These are phyloP conservation scores for Penicillium chermesinum DNA, from an alignment of 495 filamentous ascomycete genomes.

Conservation along the genomic window DNA sequence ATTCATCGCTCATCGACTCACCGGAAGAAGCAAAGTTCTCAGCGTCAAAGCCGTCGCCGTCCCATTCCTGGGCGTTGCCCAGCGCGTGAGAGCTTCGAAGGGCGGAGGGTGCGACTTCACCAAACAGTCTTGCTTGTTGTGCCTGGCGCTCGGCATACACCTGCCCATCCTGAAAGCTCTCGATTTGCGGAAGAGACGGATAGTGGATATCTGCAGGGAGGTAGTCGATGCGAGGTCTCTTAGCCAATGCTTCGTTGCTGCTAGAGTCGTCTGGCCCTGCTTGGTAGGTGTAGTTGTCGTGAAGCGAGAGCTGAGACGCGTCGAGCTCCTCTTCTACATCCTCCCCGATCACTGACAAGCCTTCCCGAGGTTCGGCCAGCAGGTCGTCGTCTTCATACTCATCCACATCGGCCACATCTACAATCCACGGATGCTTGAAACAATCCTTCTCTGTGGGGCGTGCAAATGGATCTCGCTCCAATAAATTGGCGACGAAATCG, in stretches of 20 bases:
- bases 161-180: conserved; percentile 34
- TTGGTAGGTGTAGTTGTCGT: conserved; percentile 29
- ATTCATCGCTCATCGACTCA: conserved; percentile 42
- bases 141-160: conserved; percentile 24
- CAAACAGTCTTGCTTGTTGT: conserved; percentile 57
- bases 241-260: conserved; percentile 35
- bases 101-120: conserved; percentile 69
- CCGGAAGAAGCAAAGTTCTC: conserved; percentile 38
- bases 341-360: conserved; percentile 41
- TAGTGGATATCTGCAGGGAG: conserved; percentile 33
- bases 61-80: conserved; percentile 26
- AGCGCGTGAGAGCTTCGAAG: conserved; percentile 59
- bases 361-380: conserved; percentile 46
- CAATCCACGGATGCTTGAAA: conserved; percentile 64
- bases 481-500: conserved; percentile 69
- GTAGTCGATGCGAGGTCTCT: conserved; percentile 33
- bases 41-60: conserved; percentile 24
- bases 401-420: conserved; percentile 35
- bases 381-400: conserved; percentile 46
- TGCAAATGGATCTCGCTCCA: conserved; percentile 63
- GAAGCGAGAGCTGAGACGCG: conserved; percentile 60
- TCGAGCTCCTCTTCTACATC: conserved; percentile 48
- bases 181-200: conserved; percentile 40
- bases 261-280: conserved; percentile 23
- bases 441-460: conserved; percentile 63